Percentiles rank a stretch among this genome's conserved stretches.
Conservation (phyloP, 208 protist genomes). For the Acanthamoeba divionensis region DNA sequence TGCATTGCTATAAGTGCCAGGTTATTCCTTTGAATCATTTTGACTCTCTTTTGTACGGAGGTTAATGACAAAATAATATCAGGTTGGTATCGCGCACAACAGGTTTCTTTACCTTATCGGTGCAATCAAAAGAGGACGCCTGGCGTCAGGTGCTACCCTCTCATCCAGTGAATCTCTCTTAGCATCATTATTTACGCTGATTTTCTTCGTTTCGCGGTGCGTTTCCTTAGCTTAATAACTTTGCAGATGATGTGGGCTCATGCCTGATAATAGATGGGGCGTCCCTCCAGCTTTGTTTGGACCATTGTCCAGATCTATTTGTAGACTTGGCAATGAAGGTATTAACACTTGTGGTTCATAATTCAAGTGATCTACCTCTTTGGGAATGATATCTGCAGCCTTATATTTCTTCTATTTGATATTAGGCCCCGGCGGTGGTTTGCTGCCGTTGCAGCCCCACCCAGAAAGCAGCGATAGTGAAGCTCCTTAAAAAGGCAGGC, state of each 20-base stretch:
- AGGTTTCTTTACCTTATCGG: not conserved
- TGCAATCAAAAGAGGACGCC: not conserved
- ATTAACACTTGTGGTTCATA: not conserved
- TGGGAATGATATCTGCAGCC: too few relatives aligned
- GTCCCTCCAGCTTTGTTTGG: slow-evolving; percentile 77
- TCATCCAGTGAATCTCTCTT: too few relatives aligned
- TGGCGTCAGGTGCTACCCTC: not conserved
- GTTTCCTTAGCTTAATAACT: not conserved
- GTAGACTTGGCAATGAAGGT: slow-evolving; percentile 68
- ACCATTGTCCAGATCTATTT: slow-evolving; percentile 74
- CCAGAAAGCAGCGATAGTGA: slow-evolving; percentile 95
- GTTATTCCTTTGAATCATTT: too few relatives aligned
- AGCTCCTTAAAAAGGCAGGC: slow-evolving; percentile 77
- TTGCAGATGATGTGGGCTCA: not conserved
- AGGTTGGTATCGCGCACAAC: not conserved
- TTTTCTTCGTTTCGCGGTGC: too few relatives aligned
- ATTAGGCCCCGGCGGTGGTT: slow-evolving; percentile 88
- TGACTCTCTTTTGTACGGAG: too few relatives aligned
- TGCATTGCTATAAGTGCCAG: slow-evolving; percentile 92
- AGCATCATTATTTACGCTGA: too few relatives aligned
- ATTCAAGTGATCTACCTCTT: not conserved
- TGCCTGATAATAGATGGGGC: slow-evolving; percentile 79
- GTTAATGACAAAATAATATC: too few relatives aligned
- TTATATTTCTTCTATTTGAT: slow-evolving; percentile 19
- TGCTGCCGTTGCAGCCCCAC: slow-evolving; percentile 95